Percentiles rank a stretch among this genome's conserved stretches.
Evolutionary conservation across 805 yeast species (phyloP).

Genomic region (Pichia nakasei): DNA sequence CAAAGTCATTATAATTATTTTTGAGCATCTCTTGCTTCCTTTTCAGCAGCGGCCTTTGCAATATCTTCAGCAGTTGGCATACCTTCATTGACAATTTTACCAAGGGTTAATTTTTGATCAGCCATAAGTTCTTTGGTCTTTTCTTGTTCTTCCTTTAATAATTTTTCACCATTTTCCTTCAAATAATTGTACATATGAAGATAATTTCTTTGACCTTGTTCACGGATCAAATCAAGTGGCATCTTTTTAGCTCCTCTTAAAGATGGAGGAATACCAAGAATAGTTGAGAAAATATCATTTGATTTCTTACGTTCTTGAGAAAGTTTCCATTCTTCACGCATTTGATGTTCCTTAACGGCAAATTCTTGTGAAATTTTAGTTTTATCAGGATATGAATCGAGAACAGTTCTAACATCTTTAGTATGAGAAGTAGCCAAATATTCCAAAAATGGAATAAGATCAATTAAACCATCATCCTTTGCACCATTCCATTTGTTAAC

Average conservation of each 20-base stretch:
- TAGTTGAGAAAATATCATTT: constrained; percentile 17
- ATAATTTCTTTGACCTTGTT: constrained; percentile 86
- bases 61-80: constrained; percentile 66
- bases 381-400: constrained; percentile 63
- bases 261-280: constrained; percentile 54
- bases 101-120: constrained; percentile 74
- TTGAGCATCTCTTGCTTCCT: constrained; percentile 6
- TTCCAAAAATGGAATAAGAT: constrained; percentile 86
- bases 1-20: neutral
- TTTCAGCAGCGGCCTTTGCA: constrained; percentile 28
- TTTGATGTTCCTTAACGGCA: constrained; percentile 61
- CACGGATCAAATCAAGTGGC: constrained; percentile 85
- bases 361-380: constrained; percentile 69
- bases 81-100: constrained; percentile 78
- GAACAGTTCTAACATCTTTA: constrained; percentile 83
- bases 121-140: constrained; percentile 76
- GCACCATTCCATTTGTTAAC: constrained; percentile 81
- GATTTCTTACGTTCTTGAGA: constrained; percentile 33
- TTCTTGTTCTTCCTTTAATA: constrained; percentile 77
- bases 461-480: constrained; percentile 70
- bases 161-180: constrained; percentile 50
- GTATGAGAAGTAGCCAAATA: constrained; percentile 80
- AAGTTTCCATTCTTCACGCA: constrained; percentile 62
- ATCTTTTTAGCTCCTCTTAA: constrained; percentile 41
- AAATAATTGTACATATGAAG: constrained; percentile 62